Evolutionary conservation across 768 basidiomycete genomes (phyloP), one percentile per base, ranked within the genome.

Genomic region (Pleurotus tuber-regium): DNA sequence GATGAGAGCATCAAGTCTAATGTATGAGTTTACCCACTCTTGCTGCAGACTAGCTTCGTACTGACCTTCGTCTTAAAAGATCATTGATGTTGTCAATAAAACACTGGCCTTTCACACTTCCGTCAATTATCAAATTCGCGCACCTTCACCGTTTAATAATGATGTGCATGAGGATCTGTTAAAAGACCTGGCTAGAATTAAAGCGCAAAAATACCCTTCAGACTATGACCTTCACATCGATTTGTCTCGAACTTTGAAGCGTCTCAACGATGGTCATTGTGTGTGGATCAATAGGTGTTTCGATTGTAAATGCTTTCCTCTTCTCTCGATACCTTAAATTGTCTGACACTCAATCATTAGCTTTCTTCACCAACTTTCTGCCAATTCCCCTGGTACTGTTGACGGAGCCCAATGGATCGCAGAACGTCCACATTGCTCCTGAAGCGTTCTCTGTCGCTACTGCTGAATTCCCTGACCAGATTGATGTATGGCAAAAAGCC

Each of bases 31-130:
- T 28, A 10, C 18, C 41, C 40, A 11, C 36, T 8, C 24, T 36
- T 7, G 21, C 1, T 39, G 14, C 43, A 50, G n/a, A 21, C 10
- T 10, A 29, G 18, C 16, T 10, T 16, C 35, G 4, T 49, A n/a
- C 35, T 38, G 11, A 38, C 35, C n/a, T 24, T n/a, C 19, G 7
- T n/a, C n/a, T n/a, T 21, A 31, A 16, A 52, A 83, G 82, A 74
- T 80, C 43, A 68, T 84, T 29, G 77, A 84, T 52, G 79, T 80
- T 9, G 69, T 82, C 40, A 82, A 72, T 58, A 82, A 78, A 61
- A 79, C 79, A 0, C 62, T 83, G 7, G 73, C 77, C 9, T 83
- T 86, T 59, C 83, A 84, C 59, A 79, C 82, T 0, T 83, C 82
- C 1, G 74, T 78, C 23, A 83, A 82, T 66, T 84, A 83, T 52